A percentile compares a stretch with the other conserved stretches of the same genome.
phyloP scores from a whole-genome alignment of 805 yeast genomes.

The Brettanomyces anomalus region DNA sequence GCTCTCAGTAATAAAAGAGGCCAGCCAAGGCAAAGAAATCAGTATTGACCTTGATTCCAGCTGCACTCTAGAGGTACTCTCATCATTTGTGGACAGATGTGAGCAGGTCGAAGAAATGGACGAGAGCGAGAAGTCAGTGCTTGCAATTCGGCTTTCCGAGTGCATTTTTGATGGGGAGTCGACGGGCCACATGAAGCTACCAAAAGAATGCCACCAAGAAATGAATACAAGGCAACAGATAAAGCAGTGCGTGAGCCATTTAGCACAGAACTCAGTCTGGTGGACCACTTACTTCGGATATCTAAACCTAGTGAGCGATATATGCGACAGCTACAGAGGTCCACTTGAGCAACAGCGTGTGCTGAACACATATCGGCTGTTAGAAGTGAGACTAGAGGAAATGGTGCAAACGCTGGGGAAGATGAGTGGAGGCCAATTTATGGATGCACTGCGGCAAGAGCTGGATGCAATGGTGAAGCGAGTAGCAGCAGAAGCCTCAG shows the following conservation, averaged over 20 bases:
- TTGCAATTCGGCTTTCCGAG: slow-evolving; percentile 10
- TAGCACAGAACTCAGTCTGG: slow-evolving; percentile 4
- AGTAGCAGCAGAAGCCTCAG: no score
- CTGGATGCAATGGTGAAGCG: no score
- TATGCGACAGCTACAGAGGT: slow-evolving; percentile 5
- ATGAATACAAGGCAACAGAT: not conserved
- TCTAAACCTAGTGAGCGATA: slow-evolving; percentile 6
- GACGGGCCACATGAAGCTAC: not conserved
- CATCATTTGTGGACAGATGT: not conserved
- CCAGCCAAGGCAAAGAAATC: not conserved
- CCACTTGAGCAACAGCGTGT: slow-evolving; percentile 3
- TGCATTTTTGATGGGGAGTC: slow-evolving; percentile 8
- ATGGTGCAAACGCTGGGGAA: not conserved
- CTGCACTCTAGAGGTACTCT: not conserved
- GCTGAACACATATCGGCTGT: not conserved
- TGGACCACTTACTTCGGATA: slow-evolving; percentile 19
- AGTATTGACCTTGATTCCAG: not conserved
- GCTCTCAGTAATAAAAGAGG: not conserved
- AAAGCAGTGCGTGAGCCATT: slow-evolving; percentile 6
- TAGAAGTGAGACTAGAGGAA: not conserved
- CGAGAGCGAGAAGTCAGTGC: not conserved
- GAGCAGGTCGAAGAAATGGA: not conserved
- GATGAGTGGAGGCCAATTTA: not conserved
- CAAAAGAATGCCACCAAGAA: not conserved
- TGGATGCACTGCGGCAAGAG: not conserved